phyloP scores from a whole-genome alignment of 495 filamentous ascomycete genomes.

The Pyrenula aspistea region DNA sequence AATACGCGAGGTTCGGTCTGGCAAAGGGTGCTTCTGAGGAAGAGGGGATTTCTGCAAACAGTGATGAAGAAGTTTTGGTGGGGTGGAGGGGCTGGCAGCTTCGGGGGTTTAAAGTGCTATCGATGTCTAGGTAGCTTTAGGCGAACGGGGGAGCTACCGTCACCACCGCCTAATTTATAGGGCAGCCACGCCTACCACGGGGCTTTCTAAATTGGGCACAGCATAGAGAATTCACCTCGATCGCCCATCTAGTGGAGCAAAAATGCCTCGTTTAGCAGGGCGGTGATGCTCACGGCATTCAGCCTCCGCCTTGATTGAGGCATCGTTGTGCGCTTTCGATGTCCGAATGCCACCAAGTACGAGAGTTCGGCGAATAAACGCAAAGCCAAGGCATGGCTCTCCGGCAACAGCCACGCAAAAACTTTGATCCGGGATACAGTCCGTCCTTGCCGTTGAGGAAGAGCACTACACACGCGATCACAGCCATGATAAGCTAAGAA shows the following conservation, averaged over 20 bases:
- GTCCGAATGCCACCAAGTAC: neutral
- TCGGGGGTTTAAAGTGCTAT: neutral
- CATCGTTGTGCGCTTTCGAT: no score
- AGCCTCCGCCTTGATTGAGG: neutral
- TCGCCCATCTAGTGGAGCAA: neutral
- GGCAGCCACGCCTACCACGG: neutral
- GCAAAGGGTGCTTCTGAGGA: neutral
- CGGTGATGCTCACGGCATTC: neutral
- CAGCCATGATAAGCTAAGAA: no score
- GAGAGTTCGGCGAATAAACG: neutral
- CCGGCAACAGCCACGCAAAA: neutral
- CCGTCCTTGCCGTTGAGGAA: neutral
- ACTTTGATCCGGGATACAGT: neutral
- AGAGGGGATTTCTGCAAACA: neutral
- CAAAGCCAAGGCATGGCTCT: neutral
- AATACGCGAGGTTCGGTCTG: neutral
- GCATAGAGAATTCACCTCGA: neutral
- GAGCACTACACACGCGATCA: no score
- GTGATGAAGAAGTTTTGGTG: neutral
- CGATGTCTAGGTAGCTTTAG: neutral
- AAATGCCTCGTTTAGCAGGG: neutral
- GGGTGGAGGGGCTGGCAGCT: neutral
- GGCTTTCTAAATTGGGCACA: neutral
- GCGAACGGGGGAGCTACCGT: neutral
- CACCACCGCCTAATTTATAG: neutral